Base-by-base conservation (phyloP, 139 green algal genomes). In the Chlamydomonas schloesseri region DNA sequence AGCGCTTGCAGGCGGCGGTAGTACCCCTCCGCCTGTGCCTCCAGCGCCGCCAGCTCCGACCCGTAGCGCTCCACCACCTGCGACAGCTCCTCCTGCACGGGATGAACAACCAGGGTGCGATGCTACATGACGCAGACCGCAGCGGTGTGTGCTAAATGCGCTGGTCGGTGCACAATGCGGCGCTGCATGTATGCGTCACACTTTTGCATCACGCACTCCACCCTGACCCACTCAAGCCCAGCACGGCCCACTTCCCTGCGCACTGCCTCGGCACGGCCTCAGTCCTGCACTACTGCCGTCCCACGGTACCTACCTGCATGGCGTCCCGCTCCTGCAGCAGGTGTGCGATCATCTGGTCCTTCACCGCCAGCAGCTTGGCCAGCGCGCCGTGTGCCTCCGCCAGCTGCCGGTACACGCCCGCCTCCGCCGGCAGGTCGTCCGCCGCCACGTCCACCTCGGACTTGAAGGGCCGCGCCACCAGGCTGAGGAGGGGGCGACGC, bases 321-420 rank as follows among this genome's bases (percentile, higher is more conserved):
- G 34, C 53, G 36, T 78, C 81, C 29, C 81, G 58, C 81, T 87
- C 81, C 55, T 18, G 0, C 53, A 87, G 50, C 57, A 87, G 81
- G 68, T 87, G 69, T 6, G 29, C 9, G 33, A 87, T 87, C 81
- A 87, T 87, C 24, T 15, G 11, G 69, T 87, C 81, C 69, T 87
- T 87, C 11, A 87, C 81, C 34, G 26, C 81, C 81, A 87, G 81
- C 81, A 87, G 69, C 81, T 62, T 36, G 1, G 14, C 29, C 26
- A 87, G 69, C 34, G 69, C 81, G 23, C 28, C 53, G 69, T 87
- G 81, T 15, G 69, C 28, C 18, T 24, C 34, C 0, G 53, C 53
- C 81, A 87, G 81, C 3, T 87, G 69, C 29, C 26, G 26, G 36
- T 64, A 24, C 53, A 53, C 23, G 15, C 34, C 69, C 26, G 81